phyloP scores from a whole-genome alignment of 768 basidiomycete genomes.

The Daedalea quercina region DNA sequence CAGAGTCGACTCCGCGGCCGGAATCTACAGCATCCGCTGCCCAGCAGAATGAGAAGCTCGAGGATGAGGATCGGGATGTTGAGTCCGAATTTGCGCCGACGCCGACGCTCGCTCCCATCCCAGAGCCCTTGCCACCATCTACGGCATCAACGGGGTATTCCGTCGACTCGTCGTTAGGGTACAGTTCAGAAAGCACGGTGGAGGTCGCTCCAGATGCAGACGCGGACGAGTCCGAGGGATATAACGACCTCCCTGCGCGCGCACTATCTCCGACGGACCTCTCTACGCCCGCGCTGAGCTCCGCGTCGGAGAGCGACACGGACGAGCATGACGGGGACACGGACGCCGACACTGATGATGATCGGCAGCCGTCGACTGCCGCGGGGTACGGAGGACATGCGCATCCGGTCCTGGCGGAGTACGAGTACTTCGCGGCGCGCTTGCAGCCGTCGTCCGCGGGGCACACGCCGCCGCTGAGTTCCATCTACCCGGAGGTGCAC shows the following conservation, averaged over 20 bases:
- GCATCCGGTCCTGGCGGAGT: not conserved
- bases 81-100: not conserved
- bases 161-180: too few species aligned
- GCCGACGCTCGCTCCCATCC: not conserved
- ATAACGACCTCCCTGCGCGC: not conserved
- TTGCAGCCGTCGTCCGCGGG: constrained; percentile 7
- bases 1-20: not conserved
- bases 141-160: not conserved
- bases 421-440: constrained; percentile 6
- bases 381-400: not conserved
- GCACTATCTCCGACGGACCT: not conserved
- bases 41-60: not conserved
- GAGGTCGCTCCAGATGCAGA: not conserved
- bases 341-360: constrained; percentile 20
- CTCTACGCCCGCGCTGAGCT: constrained; percentile 10
- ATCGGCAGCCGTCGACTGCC: constrained; percentile 8
- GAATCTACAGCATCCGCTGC: not conserved
- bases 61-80: not conserved
- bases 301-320: constrained; percentile 11
- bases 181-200: not conserved
- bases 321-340: constrained; percentile 17
- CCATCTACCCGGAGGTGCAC: constrained; percentile 8
- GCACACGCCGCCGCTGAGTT: constrained; percentile 16
- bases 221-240: not conserved
- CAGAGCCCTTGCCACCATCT: not conserved